Base-by-base conservation (phyloP, 2,329 filamentous ascomycete species). In the Tolypocladium capitatum region DNA sequence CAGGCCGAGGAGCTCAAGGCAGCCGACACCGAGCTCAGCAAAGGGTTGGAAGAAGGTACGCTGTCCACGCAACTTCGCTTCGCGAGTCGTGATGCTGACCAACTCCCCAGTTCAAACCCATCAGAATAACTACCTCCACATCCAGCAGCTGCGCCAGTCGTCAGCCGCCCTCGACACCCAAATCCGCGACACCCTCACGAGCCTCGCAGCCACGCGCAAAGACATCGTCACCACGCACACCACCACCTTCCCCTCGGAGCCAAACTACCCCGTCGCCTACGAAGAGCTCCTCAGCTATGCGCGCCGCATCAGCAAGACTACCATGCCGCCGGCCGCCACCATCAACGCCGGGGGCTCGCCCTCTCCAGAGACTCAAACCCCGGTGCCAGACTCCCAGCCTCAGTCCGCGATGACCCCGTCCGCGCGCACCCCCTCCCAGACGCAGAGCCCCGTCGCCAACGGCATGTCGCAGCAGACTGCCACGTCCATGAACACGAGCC, bases 261-360 rank as follows among this genome's bases (percentile, higher is more conserved):
- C 72, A 2, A 74, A 70, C 59, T 72, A 75, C 54, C 65, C 72
- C 10, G 75, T 92, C 45, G 75, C 75, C 4, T 86, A 88, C 59
- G 74, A 80, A 41, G 83, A 90, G 55, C 77, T 94, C 0, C 79
- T 94, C 21, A 75, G 72, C 52, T 92, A 87, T 61, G 87, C 86
- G 21, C 83, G 83, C 40, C 81, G 83, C 53, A 92, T 94, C 59
- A 84, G 82, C 62, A 84, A 82, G 61, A 88, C 83, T 53, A 91
- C 87, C 1, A 74, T 88, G 13, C 86, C 87, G 0, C 82, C 82
- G 0, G 78, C 78, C 0, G 68, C 69, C 43, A 68, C 70, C 44
- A 63, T 70, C 13, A 71, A 73, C 52, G 61, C 65, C 21, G 57
- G 31, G 16, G 46, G 13, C 14, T 14, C 36, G 10, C 28, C 62